phyloP scores from a whole-genome alignment of 1,284 basidiomycete species.

The Cutaneotrichosporon sp. region DNA sequence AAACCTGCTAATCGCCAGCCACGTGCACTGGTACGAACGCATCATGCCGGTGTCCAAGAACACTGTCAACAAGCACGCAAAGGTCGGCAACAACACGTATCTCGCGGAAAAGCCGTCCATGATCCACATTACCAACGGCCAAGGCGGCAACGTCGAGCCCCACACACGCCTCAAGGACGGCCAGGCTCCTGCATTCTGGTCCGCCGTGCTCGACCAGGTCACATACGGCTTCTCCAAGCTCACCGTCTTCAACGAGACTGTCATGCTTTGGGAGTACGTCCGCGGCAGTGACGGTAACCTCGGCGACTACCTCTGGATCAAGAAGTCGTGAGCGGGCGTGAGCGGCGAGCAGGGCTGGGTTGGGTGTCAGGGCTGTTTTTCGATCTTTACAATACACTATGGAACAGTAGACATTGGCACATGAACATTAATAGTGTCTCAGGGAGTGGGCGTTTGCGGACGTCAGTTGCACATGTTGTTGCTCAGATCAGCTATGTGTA shows the following conservation, averaged over 20 bases:
- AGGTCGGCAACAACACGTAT: conserved; percentile 39
- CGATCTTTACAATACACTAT: too few relatives aligned
- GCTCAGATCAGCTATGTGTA: too few relatives aligned
- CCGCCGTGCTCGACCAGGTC: conserved; percentile 27
- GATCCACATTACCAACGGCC: conserved; percentile 37
- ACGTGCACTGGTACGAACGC: conserved; percentile 47
- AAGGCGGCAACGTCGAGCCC: conserved; percentile 41
- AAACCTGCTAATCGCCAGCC: conserved; percentile 21
- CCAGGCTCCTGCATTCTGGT: conserved; percentile 18
- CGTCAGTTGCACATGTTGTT: too few relatives aligned
- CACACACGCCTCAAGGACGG: conserved; percentile 26
- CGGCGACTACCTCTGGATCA: conserved; percentile 22
- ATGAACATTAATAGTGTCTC: too few relatives aligned
- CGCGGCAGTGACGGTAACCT: conserved; percentile 21
- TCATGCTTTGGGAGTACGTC: conserved; percentile 25
- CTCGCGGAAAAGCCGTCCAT: conserved; percentile 10
- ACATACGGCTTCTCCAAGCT: conserved; percentile 35
- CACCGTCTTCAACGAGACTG: conserved; percentile 35
- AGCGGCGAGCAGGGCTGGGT: too few relatives aligned
- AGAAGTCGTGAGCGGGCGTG: too few relatives aligned
- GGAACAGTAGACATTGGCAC: too few relatives aligned
- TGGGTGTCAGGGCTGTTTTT: too few relatives aligned
- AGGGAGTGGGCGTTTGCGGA: too few relatives aligned
- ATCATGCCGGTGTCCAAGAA: conserved; percentile 34
- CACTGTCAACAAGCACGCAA: conserved; percentile 23